Evolutionary conservation across 495 filamentous ascomycete genomes (phyloP).

Genomic region (Friedmanniomyces simplex): DNA sequence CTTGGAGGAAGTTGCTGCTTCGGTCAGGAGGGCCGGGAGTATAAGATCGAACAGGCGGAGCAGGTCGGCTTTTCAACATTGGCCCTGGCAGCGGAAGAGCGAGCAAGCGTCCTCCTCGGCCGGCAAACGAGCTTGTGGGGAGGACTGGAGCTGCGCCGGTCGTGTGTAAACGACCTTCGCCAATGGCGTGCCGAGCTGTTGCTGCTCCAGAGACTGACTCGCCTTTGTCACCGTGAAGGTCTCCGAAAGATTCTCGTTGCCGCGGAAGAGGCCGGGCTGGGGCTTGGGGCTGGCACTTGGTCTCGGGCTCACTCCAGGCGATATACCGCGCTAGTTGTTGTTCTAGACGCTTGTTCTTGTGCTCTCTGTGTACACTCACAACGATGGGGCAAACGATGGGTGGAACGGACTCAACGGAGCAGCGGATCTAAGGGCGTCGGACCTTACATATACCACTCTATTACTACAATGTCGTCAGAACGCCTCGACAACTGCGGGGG

Average conservation of each 20-base stretch:
- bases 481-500: too few species aligned
- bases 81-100: too few species aligned
- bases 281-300: background rate
- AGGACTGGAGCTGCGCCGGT: too few species aligned
- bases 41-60: slow-evolving; percentile 4
- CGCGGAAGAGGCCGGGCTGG: background rate
- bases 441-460: too few species aligned
- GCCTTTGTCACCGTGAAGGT: background rate
- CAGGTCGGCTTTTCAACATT: background rate
- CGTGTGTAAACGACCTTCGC: too few species aligned
- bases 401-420: too few species aligned
- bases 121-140: background rate
- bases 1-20: slow-evolving; percentile 43
- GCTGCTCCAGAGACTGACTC: background rate
- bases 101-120: too few species aligned
- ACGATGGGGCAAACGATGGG: too few species aligned
- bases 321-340: background rate
- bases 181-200: too few species aligned
- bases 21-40: slow-evolving; percentile 8
- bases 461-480: too few species aligned
- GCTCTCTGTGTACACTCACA: too few species aligned
- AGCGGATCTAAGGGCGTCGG: too few species aligned
- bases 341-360: background rate
- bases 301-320: background rate
- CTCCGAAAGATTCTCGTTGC: background rate